Base-by-base conservation (phyloP, 371 early-diverging fungal species). In the Apophysomyces sp. region DNA sequence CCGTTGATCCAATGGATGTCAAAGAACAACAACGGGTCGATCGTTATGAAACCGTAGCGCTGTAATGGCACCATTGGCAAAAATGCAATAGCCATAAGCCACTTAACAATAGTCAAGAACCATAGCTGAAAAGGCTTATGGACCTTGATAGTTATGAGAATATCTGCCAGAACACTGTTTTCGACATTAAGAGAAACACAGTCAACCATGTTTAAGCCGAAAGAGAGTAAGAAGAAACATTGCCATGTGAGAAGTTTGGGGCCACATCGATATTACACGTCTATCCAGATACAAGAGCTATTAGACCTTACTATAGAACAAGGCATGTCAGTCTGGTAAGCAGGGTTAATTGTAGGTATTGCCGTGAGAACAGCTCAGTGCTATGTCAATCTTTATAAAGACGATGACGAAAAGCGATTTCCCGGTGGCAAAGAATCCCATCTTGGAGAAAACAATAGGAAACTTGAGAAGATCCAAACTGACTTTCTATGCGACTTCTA, bases 41-140 rank as follows among this genome's bases (percentile, higher is more conserved):
- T 34, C 54, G 52, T 36, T 58, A 55, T 41, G 27, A 63, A 58
- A 49, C 55, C 15, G 30, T 29, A 15, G 21, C 24, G n/a, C 28
- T 64, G 8, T 58, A 64, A 55, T 64, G 64, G 58, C 58, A 63
- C 11, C 30, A 63, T 36, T 63, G 54, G 56, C 34, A 63, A 63
- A 57, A 51, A 40, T 60, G 51, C 57, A 21, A 12, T 27, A 15
- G 24, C 26, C 34, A 51, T 18, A 52, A 37, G 36, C n/a, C 13
- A 29, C 31, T 51, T 60, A 40, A 40, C 4, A 40, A 40, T 4
- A 40, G 15, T 40, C 4, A 40, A 15, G 41, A 30, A 52, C 51
- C 56, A 52, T 55, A 55, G 9, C 1, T 58, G 31, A 60, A 52
- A 54, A 60, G 51, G 16, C 49, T 60, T 6, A 16, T 65, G 60